Conservation (phyloP, 2,329 filamentous ascomycete genomes). For the Nemania diffusa region DNA sequence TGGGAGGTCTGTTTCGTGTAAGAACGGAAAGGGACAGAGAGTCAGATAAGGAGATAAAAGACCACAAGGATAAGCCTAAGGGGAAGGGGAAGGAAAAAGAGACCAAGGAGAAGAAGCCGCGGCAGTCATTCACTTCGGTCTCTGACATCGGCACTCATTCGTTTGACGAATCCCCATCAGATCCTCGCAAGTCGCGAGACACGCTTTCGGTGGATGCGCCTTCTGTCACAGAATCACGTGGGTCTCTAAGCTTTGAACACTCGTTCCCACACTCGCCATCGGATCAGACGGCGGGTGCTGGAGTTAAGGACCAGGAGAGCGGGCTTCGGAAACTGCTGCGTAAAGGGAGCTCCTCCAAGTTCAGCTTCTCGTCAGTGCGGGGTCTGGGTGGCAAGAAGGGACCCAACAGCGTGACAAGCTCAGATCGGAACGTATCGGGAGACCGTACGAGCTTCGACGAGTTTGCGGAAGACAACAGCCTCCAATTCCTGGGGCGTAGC, state of each 20-base stretch:
- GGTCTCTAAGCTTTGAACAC: conserved; percentile 66
- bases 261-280: conserved; percentile 67
- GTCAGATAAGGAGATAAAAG: conserved; percentile 51
- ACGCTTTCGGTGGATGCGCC: conserved; percentile 67
- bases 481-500: conserved; percentile 57
- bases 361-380: conserved; percentile 65
- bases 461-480: conserved; percentile 56
- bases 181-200: conserved; percentile 67
- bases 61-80: conserved; percentile 51
- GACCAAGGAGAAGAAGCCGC: conserved; percentile 54
- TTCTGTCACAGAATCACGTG: conserved; percentile 69
- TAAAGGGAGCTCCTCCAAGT: conserved; percentile 74
- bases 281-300: conserved; percentile 58
- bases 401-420: conserved; percentile 65
- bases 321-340: conserved; percentile 70
- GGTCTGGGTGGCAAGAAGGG: conserved; percentile 67
- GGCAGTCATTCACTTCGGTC: conserved; percentile 52
- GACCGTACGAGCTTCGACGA: conserved; percentile 70
- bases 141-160: conserved; percentile 53
- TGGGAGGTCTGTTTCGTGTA: conserved; percentile 71
- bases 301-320: conserved; percentile 64
- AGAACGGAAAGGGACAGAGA: conserved; percentile 50
- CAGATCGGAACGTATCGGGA: conserved; percentile 65
- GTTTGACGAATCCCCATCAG: conserved; percentile 62
- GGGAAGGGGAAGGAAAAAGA: conserved; percentile 54